Evolutionary conservation across 169 alveolate genomes (phyloP).

Genomic region (Cryptosporidium tyzzeri): DNA sequence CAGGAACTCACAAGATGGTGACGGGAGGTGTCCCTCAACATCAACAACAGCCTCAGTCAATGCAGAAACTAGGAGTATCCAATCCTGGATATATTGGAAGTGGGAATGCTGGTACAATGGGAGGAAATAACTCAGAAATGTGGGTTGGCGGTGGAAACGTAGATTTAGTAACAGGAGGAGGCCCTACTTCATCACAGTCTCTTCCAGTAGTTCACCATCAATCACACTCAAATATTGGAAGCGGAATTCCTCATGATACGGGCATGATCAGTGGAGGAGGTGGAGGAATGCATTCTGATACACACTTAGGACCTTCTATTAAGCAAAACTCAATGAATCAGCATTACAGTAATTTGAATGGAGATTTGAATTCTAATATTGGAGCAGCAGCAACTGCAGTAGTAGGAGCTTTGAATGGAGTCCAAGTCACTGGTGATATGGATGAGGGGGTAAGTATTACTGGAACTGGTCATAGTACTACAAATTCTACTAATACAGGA

Average conservation of each 20-base stretch:
- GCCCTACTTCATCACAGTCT: background rate
- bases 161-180: slow-evolving; percentile 4
- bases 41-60: background rate
- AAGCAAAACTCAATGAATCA: background rate
- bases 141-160: background rate
- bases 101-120: slow-evolving; percentile 1
- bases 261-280: background rate
- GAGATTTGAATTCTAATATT: background rate
- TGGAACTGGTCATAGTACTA: background rate
- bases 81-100: slow-evolving; percentile 22
- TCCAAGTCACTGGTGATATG: background rate
- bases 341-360: background rate
- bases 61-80: background rate
- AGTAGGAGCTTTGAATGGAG: background rate
- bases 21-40: slow-evolving; percentile 3
- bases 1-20: slow-evolving; percentile 1
- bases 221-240: background rate
- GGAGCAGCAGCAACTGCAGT: background rate
- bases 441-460: background rate
- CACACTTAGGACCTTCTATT: background rate
- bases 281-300: background rate
- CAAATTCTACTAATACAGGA: background rate
- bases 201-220: background rate
- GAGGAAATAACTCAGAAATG: background rate
- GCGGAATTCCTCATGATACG: background rate